Evolutionary conservation across 2,329 filamentous ascomycete genomes (phyloP).

Genomic region (Tolypocladium album): DNA sequence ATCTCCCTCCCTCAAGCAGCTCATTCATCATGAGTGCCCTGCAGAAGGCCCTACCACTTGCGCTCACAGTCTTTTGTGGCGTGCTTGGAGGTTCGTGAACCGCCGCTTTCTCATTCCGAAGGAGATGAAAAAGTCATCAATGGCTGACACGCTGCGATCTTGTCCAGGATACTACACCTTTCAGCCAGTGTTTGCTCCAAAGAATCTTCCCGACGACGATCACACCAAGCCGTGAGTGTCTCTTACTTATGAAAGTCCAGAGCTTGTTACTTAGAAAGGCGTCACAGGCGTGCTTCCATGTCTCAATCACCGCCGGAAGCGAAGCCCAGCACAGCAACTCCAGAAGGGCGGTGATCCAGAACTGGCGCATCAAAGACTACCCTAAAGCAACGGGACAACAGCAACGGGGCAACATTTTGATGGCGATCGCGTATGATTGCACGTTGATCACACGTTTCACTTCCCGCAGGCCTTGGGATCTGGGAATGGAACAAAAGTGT

Average conservation of each 20-base stretch:
- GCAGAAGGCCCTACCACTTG: conserved; percentile 22
- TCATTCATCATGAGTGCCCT: conserved; percentile 20
- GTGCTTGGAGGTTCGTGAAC: conserved; percentile 21
- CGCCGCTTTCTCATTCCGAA: neutral
- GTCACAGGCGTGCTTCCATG: neutral
- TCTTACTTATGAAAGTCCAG: neutral
- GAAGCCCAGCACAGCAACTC: neutral
- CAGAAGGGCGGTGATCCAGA: neutral
- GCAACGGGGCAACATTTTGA: neutral
- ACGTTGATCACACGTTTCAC: neutral
- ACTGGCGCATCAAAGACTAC: neutral
- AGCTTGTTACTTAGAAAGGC: neutral
- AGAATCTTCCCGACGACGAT: conserved; percentile 6
- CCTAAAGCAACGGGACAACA: too few species aligned
- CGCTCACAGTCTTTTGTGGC: conserved; percentile 24
- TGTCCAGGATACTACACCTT: conserved; percentile 25
- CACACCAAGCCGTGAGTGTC: neutral
- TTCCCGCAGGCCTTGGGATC: neutral
- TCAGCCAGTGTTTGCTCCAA: conserved; percentile 19
- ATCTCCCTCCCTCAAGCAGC: neutral
- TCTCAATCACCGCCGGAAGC: neutral
- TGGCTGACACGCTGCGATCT: neutral
- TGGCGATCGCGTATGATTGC: neutral
- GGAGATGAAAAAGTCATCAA: neutral
- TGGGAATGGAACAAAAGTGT: neutral